Base-by-base conservation (phyloP, 1,284 basidiomycete species). In the Chondrostereum purpureum region DNA sequence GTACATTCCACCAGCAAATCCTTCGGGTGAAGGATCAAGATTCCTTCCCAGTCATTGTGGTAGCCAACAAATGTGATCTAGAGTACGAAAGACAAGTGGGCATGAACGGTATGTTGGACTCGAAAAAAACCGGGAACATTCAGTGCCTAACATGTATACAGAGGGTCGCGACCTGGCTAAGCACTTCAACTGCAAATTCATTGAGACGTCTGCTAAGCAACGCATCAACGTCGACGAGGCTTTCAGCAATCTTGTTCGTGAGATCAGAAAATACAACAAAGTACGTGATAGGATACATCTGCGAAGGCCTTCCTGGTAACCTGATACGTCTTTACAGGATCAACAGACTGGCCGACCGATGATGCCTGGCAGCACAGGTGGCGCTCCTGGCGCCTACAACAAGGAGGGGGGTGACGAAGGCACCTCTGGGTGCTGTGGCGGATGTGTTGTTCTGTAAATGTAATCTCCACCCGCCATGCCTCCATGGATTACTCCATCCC, bases 191-290 rank as follows among this genome's bases (percentile, higher is more conserved):
- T 97, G 94, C 72, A 90, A 88, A 58, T 99, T 96, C 67, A 94
- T 99, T 55, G 96, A 99, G 69, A 98, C 96, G 2, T 98, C 95
- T 17, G 96, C 96, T 44, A 99, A 99, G 73, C 91, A 96, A 61
- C 79, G 96, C 41, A 91, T 97, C 68, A 98, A 98, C 59, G 96
- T 99, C 44, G 96, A 99, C 59, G 95, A 99, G 69, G 92, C 94
- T n/a, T 99, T 99, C 72, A 86, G 80, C 61, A 88, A 91, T 54
- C 85, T 99, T 48, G 96, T 99, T 31, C 83, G 94, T 40, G 93
- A 97, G 66, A 99, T 99, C 58, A 78, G 96, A 57, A 86, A 88
- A 63, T 97, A 93, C 70, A 98, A 98, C 77, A 94, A 90, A 75
- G 91, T 73, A 34, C 33, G 58, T 42, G 20, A 17, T 38, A 14